Evolutionary conservation across 2,329 filamentous ascomycete genomes (phyloP), one percentile per base, ranked within the genome.

Genomic region (Cladosporium sp.): DNA sequence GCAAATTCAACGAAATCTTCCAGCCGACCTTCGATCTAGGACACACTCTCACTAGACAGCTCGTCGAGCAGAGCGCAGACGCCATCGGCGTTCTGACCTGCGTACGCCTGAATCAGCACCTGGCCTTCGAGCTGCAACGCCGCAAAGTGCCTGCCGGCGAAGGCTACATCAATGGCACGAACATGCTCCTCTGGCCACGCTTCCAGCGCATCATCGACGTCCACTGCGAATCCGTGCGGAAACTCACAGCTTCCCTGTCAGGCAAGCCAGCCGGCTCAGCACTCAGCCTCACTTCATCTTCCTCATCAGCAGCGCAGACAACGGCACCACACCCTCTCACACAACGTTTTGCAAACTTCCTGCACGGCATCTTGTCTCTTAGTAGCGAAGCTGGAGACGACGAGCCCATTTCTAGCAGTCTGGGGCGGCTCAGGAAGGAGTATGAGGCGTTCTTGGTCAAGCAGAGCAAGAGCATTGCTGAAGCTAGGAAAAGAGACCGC

Each of bases 101-200:
- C 69, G 92, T 99, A 32, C 86, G 94, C 5, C 76, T 99, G 15
- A 99, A 96, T 66, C 94, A 97, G 70, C 90, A 94, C 65, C 87
- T 93, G 59, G 92, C 94, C 15, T 99, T 99, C 70, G 90, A 96
- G 73, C 81, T 97, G 34, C 94, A 99, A 73, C 84, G 93, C 10
- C 86, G 93, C 56, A 93, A 95, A 70, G 85, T 97, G 1, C 94
- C 94, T 0, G 87, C 91, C 4, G 86, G 90, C 1, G 94, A 99
- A 69, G 82, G 85, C 37, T 99, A 99, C 70, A 87, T 97, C 70
- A 99, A 99, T 71, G 92, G 86, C 45, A 96, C 91, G 4, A 92
- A 89, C 68, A 99, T 99, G 91, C 83, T 94, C 2, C 83, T 99
- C 5, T 99, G 94, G 94, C 94, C 94, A 7, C 87, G 93, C 24